phyloP scores from a whole-genome alignment of 306 rosid genomes.

The Leucaena leucocephala region DNA sequence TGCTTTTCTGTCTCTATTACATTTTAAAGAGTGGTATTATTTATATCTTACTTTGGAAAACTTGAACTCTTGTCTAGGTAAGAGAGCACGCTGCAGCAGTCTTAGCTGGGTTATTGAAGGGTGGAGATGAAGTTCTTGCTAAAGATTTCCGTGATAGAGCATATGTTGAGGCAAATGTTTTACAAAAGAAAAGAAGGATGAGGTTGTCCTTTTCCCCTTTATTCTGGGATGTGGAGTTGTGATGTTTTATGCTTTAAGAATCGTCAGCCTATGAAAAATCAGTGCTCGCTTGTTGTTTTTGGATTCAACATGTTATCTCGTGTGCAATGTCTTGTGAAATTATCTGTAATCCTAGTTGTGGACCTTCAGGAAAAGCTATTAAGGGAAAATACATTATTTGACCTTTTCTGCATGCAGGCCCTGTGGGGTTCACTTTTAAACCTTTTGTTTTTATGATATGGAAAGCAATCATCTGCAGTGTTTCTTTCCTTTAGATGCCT shows the following conservation, averaged over 20 bases:
- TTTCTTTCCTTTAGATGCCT: conserved; percentile 6
- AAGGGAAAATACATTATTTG: neutral
- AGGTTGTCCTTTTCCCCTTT: conserved; percentile 53
- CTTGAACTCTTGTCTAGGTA: conserved; percentile 57
- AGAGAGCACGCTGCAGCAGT: conserved; percentile 98
- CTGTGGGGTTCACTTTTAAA: conserved; percentile 22
- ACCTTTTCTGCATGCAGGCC: conserved; percentile 28
- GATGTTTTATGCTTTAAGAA: neutral
- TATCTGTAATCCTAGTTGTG: conserved; percentile 8
- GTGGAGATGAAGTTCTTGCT: conserved; percentile 94
- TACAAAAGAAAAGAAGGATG: conserved; percentile 69
- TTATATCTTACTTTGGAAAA: conserved; percentile 29
- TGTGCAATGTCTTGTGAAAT: conserved; percentile 21
- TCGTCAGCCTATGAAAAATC: conserved; percentile 6
- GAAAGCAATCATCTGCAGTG: conserved; percentile 19
- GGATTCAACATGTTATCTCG: conserved; percentile 8
- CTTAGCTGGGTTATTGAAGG: conserved; percentile 96
- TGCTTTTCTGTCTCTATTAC: conserved; percentile 28
- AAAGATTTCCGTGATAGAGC: conserved; percentile 88
- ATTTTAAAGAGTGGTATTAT: conserved; percentile 24
- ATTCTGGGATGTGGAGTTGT: conserved; percentile 22
- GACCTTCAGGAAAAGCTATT: conserved; percentile 18
- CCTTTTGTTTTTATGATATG: conserved; percentile 21
- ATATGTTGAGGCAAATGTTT: conserved; percentile 59
- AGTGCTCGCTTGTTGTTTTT: conserved; percentile 23